Evolutionary conservation across 371 early-diverging fungal species (phyloP).

Genomic region (Synchytrium microbalum): DNA sequence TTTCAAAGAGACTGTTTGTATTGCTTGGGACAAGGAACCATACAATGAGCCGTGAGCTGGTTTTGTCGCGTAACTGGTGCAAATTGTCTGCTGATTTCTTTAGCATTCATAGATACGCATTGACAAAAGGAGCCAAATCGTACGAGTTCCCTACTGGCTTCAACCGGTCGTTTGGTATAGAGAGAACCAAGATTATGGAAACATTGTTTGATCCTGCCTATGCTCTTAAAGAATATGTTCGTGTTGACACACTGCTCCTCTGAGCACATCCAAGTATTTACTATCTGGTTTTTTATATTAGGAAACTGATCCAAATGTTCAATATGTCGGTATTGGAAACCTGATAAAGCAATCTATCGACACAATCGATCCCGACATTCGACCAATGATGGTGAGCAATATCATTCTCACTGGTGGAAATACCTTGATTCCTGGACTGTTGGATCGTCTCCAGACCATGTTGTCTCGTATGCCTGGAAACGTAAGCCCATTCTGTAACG

Average conservation of each 20-base stretch:
- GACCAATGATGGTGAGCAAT: constrained; percentile 67
- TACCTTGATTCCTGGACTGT: constrained; percentile 77
- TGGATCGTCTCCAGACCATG: constrained; percentile 72
- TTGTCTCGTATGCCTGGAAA: constrained; percentile 53
- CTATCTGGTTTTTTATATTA: constrained; percentile 12
- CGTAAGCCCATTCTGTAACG: constrained; percentile 38
- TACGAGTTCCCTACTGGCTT: constrained; percentile 95
- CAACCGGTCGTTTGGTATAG: constrained; percentile 69
- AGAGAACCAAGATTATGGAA: constrained; percentile 80
- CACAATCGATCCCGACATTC: constrained; percentile 79
- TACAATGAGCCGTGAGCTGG: constrained; percentile 60
- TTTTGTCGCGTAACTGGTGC: constrained; percentile 11
- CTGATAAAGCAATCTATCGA: constrained; percentile 27
- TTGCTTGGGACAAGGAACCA: constrained; percentile 58
- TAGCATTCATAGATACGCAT: neutral
- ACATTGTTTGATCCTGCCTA: constrained; percentile 76
- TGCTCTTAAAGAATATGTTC: constrained; percentile 6
- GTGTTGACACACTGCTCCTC: constrained; percentile 14
- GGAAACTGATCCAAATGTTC: constrained; percentile 12
- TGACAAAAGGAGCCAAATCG: constrained; percentile 29
- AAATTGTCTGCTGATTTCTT: constrained; percentile 3
- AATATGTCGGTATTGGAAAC: neutral
- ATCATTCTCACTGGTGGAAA: constrained; percentile 88
- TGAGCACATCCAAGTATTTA: constrained; percentile 22
- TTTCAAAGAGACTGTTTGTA: constrained; percentile 88